Base-by-base conservation (phyloP, 495 filamentous ascomycete genomes). In the Recurvomyces mirabilis region DNA sequence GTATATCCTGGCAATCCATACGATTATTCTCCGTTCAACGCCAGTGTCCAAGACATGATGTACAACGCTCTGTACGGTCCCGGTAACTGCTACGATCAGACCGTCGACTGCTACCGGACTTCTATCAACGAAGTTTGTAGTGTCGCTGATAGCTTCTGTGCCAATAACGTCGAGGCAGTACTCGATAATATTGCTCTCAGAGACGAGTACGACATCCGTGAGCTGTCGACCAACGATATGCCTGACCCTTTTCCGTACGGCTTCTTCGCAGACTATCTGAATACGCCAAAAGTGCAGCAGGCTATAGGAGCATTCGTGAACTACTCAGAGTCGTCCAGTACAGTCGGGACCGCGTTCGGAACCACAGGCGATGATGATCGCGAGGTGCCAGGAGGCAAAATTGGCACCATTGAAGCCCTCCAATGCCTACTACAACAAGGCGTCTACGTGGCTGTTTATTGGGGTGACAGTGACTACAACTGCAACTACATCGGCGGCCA, bases 401-500 rank as follows among this genome's bases (percentile, higher is more conserved):
- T 57, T 43, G 61, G 65, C 1, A 74, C 74, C 0, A 64, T 73
- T 20, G 63, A 70, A 38, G 73, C 64, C 19, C 53, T 77, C 28
- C 54, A 59, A 14, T 65, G 65, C 35, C 56, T 80, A 26, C 34
- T 81, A n/a, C 45, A 67, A 4, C 65, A 64, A 13, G 66, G 65
- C n/a, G 57, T 78, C 19, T 70, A 68, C 15, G 69, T 78, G 0
- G 61, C 65, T 26, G 59, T 77, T 60, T 78, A 73, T 51, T 69
- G 68, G 26, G 77, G 77, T 12, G 77, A 81, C 58, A 74, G 74
- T 50, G 43, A 80, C 55, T 82, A 72, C 59, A 77, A 71, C 60
- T 75, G 73, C 66, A 76, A 75, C 49, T 75, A 70, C 70, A 65
- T 78, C 13, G 77, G 75, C 10, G 52, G 52, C 24, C 45, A 78